Conservation (phyloP, 768 basidiomycete species). For the Suillus occidentalis region DNA sequence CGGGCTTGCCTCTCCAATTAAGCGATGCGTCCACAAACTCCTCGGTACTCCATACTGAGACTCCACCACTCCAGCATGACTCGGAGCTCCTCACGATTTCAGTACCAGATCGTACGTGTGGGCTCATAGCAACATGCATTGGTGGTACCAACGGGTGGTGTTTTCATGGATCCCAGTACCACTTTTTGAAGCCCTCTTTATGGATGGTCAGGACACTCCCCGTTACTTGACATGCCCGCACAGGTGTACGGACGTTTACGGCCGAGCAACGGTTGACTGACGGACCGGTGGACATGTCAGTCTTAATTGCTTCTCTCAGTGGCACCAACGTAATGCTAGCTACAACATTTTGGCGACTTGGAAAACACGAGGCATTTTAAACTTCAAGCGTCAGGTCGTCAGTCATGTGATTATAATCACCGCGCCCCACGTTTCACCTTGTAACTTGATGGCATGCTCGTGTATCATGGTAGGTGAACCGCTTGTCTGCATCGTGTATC, state of each 20-base stretch:
- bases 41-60: neutral
- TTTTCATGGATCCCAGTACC: too few species aligned
- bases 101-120: neutral
- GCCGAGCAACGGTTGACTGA: neutral
- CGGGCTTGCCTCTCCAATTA: neutral
- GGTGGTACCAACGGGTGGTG: too few species aligned
- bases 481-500: neutral
- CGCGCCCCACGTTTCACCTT: slow-evolving; percentile 1
- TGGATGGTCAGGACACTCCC: neutral
- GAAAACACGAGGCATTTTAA: neutral
- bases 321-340: neutral
- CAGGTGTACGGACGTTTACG: neutral
- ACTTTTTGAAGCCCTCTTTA: neutral
- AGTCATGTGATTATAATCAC: slow-evolving; percentile 13
- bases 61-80: neutral
- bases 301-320: neutral
- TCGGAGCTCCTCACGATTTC: neutral
- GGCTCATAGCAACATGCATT: too few species aligned
- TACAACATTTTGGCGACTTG: neutral
- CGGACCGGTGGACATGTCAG: neutral
- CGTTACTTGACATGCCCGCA: neutral
- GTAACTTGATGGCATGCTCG: neutral
- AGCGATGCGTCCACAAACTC: neutral
- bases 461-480: neutral
- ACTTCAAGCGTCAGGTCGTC: neutral